These are phyloP conservation scores for Nadsonia commutata DNA, from an alignment of 1,139 yeast species.

Conservation along the genomic window DNA sequence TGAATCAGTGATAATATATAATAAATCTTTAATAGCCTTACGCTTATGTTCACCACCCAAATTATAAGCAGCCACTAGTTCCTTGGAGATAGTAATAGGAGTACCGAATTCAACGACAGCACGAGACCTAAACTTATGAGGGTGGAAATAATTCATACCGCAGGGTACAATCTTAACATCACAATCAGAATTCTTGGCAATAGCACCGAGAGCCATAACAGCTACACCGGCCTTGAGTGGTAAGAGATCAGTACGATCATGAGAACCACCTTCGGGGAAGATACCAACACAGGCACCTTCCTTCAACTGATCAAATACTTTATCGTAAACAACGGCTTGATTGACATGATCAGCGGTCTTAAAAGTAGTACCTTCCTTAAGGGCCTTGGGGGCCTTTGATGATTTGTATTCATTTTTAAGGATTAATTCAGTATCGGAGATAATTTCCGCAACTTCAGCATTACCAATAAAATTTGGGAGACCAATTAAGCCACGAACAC, in stretches of 20 bases:
- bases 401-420: constrained; percentile 62
- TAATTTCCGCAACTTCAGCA: constrained; percentile 50
- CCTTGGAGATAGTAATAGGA: constrained; percentile 58
- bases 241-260: constrained; percentile 77
- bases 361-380: constrained; percentile 39
- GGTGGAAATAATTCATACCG: constrained; percentile 94
- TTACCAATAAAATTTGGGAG: constrained; percentile 72
- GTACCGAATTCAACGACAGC: constrained; percentile 92
- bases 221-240: constrained; percentile 97
- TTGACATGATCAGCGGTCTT: constrained; percentile 73
- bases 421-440: constrained; percentile 61
- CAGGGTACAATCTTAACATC: constrained; percentile 83
- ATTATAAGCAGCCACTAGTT: constrained; percentile 49
- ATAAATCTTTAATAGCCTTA: constrained; percentile 56
- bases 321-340: constrained; percentile 66
- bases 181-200: constrained; percentile 53
- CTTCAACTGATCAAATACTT: constrained; percentile 69
- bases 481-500: constrained; percentile 55
- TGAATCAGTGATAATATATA: constrained; percentile 60
- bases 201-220: constrained; percentile 90
- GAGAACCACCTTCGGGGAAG: constrained; percentile 96
- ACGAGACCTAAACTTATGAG: constrained; percentile 85
- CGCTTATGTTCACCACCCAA: constrained; percentile 41
- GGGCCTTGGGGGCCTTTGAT: constrained; percentile 26
- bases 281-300: constrained; percentile 82